These are phyloP conservation scores for Cercophora newfieldiana DNA, from an alignment of 495 filamentous ascomycete genomes.

Conservation along the genomic window DNA sequence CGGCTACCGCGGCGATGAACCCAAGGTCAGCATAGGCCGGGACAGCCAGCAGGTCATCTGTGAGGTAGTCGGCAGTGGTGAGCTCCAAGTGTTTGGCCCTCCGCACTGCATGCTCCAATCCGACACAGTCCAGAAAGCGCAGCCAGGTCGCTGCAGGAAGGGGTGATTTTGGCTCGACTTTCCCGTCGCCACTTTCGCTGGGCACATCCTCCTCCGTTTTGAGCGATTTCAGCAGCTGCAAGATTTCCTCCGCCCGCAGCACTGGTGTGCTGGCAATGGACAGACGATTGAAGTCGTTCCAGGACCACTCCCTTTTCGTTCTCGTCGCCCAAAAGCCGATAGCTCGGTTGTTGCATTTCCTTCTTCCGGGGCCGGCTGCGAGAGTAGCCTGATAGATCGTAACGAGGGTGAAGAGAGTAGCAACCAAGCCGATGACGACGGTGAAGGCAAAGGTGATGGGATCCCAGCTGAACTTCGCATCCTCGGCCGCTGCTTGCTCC, in stretches of 20 bases:
- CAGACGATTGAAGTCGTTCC: background rate
- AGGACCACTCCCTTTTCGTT: background rate
- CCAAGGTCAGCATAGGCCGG: background rate
- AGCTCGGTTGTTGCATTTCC: background rate
- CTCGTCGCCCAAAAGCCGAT: background rate
- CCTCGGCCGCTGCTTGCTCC: background rate
- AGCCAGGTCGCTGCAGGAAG: background rate
- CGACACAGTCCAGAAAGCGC: background rate
- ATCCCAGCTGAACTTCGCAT: background rate
- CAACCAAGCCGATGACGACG: background rate
- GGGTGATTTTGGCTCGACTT: background rate
- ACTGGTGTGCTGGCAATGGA: background rate
- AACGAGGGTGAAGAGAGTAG: background rate
- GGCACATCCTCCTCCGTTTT: background rate
- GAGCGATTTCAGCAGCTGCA: background rate
- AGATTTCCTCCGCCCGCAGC: background rate
- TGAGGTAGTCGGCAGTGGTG: background rate
- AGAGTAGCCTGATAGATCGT: background rate
- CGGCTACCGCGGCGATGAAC: background rate
- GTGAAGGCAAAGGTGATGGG: background rate
- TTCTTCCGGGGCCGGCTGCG: background rate
- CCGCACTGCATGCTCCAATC: background rate
- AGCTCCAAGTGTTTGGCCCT: background rate
- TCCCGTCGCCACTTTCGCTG: background rate
- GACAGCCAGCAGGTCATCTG: background rate